Base-by-base conservation (phyloP, 1,284 basidiomycete genomes). In the Entoloma clypeatum region DNA sequence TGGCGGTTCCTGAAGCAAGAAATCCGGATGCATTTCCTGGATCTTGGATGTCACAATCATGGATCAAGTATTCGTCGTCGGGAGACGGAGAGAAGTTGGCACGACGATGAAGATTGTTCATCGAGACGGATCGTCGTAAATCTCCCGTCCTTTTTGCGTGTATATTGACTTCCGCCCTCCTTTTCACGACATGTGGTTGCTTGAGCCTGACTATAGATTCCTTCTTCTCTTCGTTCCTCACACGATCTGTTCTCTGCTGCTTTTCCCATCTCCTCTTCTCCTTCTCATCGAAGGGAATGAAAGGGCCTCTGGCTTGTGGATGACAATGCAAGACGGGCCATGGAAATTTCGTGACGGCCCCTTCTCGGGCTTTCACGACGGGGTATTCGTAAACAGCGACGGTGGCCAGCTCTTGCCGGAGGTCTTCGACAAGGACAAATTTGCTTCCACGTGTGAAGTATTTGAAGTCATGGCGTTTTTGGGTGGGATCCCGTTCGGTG, bases 351-450 rank as follows among this genome's bases (percentile, higher is more conserved):
- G 51, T 67, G 40, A 63, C 64, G 2, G 24, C 26, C 8, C 72
- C 73, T 43, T 80, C 75, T 24, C 68, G 67, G 16, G 66, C 68
- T 52, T 73, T 77, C 16, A 63, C 58, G 17, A 74, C 58, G 11
- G 73, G 66, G 56, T 86, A 87, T 54, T 89, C 84, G 32, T 80
- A 68, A 4, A 74, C 71, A 25, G 78, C 74, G 40, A 90, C 74
- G 2, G 86, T 83, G 5, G 85, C 80, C 9, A 86, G 61, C 49
- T 93, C 86, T 45, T 86, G 79, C 5, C 78, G 81, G 45, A 92
- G 78, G 56, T 99, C 96, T 60, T 98, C 94, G 18, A 99, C 79
- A 28, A 99, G 75, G 21, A 98, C 73, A 61, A 91, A 97, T 59
- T 76, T 83, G 42, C 76, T 81, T 34, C 77, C 75, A 40, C 84